These are phyloP conservation scores for Oryza australiensis DNA, from an alignment of 176 grass and related monocot genomes.

Conservation along the genomic window DNA sequence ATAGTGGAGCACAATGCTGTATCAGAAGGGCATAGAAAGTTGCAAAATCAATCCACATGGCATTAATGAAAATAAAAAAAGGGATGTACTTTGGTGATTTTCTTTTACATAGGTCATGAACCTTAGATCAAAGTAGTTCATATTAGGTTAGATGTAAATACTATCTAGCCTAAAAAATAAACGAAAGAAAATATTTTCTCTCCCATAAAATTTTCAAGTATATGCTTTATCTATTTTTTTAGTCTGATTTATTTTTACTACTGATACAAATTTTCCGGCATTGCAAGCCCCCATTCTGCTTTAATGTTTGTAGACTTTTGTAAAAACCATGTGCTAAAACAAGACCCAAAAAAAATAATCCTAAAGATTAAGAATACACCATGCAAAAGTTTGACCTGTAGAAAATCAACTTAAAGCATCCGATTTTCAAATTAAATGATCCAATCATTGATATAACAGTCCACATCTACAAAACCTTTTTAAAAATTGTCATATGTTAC, in stretches of 20 bases:
- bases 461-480: neutral
- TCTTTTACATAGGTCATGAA: neutral
- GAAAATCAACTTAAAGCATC: neutral
- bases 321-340: neutral
- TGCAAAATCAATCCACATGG: neutral
- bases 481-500: neutral
- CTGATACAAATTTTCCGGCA: neutral
- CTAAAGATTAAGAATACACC: neutral
- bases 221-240: neutral
- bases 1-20: conserved; percentile 9
- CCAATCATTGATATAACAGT: neutral
- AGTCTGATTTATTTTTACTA: neutral
- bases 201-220: neutral
- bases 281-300: neutral
- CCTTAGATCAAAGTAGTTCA: neutral
- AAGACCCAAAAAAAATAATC: neutral
- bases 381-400: neutral
- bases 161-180: neutral
- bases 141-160: neutral
- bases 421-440: neutral
- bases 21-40: neutral
- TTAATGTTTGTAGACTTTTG: neutral
- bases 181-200: neutral
- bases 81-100: neutral
- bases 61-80: neutral